phyloP scores from a whole-genome alignment of 2,329 filamentous ascomycete species.

The Pseudopithomyces maydicus region DNA sequence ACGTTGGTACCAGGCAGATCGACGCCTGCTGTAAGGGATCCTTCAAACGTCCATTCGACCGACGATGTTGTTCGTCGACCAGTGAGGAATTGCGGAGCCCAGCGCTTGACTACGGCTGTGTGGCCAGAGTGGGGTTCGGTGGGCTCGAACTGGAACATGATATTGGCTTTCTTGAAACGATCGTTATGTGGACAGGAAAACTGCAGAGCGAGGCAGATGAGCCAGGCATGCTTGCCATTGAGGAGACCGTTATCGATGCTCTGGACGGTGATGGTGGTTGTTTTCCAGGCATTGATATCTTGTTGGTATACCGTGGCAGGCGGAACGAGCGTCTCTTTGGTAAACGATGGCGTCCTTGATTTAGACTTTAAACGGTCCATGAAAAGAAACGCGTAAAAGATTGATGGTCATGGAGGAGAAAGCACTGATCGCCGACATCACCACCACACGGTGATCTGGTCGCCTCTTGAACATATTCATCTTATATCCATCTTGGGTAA shows the following conservation, averaged over 20 bases:
- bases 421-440: not conserved
- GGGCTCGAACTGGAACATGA: constrained; percentile 3
- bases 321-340: not conserved
- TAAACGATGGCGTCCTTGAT: not conserved
- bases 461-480: constrained; percentile 1
- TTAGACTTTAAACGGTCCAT: not conserved
- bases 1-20: not conserved
- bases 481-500: not conserved
- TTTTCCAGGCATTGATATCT: constrained; percentile 3
- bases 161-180: constrained; percentile 6
- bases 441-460: not conserved
- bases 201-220: not conserved
- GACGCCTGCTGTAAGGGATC: not conserved
- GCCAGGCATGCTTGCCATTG: not conserved
- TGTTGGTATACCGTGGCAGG: constrained; percentile 4
- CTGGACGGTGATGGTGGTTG: constrained; percentile 2
- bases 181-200: constrained; percentile 6
- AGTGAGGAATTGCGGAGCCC: constrained; percentile 3
- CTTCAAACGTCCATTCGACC: not conserved
- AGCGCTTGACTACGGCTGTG: not conserved
- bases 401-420: not conserved
- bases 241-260: not conserved
- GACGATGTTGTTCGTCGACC: constrained; percentile 2
- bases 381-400: not conserved
- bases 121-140: not conserved